Base-by-base conservation (phyloP, 2,329 filamentous ascomycete species). In the Ascochyta clinopodiicola region DNA sequence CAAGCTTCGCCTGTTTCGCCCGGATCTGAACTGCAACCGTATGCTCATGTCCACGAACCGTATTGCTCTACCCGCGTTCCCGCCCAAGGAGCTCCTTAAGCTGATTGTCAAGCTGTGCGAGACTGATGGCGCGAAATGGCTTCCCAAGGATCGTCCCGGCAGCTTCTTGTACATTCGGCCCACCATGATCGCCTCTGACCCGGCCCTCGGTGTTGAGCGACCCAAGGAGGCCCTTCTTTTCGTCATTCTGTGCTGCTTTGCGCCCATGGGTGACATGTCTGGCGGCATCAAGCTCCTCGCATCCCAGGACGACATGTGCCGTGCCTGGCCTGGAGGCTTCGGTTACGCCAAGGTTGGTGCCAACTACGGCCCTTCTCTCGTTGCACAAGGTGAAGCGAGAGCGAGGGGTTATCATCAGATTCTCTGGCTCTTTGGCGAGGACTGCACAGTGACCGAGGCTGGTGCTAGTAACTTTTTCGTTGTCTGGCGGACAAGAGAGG, bases 381-480 rank as follows among this genome's bases (percentile, higher is more conserved):
- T 91, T 49, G 90, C 91, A 3, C 92, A 92, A 44, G 83, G 83
- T 17, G 89, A 93, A 75, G 93, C 93, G 3, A 80, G 87, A 51
- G 80, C 79, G 10, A 79, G 84, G 36, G 93, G 94, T 0, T 97
- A 87, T 77, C 86, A 94, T 71, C 94, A 97, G 82, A 89, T 97
- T 51, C 84, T 97, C n/a, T 97, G 93, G 93, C 83, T 97, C 45
- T 95, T 96, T 69, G 92, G 92, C 1, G 76, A 85, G 36, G 83
- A 94, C 64, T 85, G 85, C 47, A 85, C 86, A 71, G 92, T 96
- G 61, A 97, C 93, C 2, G 93, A 97, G 80, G 93, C 93, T 2
- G 93, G 93, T 4, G 93, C 92, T 12, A 91, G 87, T 69, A 97
- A 97, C 78, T 96, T 96, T 79, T 96, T 97, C 70, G 81, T 96